Evolutionary conservation across 352 stramenopile species (phyloP), one percentile per base, ranked within the genome.

Genomic region (Phytopythium montanum): DNA sequence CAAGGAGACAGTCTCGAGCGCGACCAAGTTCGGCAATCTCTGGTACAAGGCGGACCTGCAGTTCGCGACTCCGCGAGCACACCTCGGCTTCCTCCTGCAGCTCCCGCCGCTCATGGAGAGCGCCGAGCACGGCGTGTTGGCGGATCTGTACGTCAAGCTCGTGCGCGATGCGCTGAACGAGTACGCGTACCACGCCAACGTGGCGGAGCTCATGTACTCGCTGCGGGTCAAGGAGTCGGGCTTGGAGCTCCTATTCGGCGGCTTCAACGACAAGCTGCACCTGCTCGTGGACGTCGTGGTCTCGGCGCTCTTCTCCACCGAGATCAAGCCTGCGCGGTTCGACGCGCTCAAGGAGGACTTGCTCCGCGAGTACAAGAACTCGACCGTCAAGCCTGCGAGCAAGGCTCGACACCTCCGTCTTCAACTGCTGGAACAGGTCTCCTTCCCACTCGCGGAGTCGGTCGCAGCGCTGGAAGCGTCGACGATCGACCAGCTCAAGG

Each of bases 231-330:
- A 86, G 38, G 83, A 89, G 18, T 72, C 65, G 14, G 79, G 76
- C 0, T 48, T 92, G 36, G 79, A 91, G 61, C 64, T 92, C 26
- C 61, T 88, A 34, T 85, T 87, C 60, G 77, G 79, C n/a, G 83
- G 83, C 16, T 92, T 88, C 48, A 90, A 87, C 56, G 76, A 92
- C 58, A 92, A 92, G 51, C 62, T 91, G 21, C 60, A 72, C 18
- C n/a, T 83, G 41, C 66, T 92, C 45, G 76, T 89, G 14, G 58
- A 88, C 26, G 73, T 87, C n/a, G 78, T 92, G 28, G 60, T 84
- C 45, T 45, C 73, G 3, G 73, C 76, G 39, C 55, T 92, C 10
- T 87, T 85, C 59, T 64, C 63, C 12, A 78, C 76, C 7, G 55
- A 73, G 41, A 70, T 90, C n/a, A 60, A 62, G 14, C 59, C 72